Conservation (phyloP, 257 asterid species). For the Ilex aquifolium region DNA sequence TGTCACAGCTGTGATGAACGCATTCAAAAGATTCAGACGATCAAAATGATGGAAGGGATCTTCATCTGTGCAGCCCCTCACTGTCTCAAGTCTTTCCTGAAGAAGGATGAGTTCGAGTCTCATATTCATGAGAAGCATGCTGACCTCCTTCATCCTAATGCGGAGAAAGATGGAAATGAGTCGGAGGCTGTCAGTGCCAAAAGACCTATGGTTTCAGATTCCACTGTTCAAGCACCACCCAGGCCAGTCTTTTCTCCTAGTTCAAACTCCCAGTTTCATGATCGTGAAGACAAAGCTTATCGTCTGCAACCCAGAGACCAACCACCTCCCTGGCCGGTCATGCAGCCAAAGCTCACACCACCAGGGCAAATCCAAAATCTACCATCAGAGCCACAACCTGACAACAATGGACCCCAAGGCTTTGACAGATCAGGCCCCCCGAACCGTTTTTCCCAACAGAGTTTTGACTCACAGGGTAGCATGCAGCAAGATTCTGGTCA, state of each 20-base stretch:
- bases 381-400: conserved; percentile 53
- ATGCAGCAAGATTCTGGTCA: conserved; percentile 47
- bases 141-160: conserved; percentile 51
- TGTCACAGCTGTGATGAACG: conserved; percentile 77
- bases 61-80: conserved; percentile 84
- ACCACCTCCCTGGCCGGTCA: conserved; percentile 41
- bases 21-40: conserved; percentile 91
- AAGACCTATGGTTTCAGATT: conserved; percentile 70
- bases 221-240: conserved; percentile 86
- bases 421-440: conserved; percentile 51
- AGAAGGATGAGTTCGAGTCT: conserved; percentile 63
- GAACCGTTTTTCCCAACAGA: conserved; percentile 28
- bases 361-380: conserved; percentile 48
- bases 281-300: conserved; percentile 39
- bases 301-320: conserved; percentile 51
- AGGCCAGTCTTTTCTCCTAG: conserved; percentile 59
- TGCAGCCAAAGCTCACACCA: conserved; percentile 42
- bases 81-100: conserved; percentile 85
- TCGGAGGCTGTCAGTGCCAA: conserved; percentile 61
- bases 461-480: conserved; percentile 48
- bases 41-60: conserved; percentile 90
- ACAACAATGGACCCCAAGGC: conserved; percentile 41
- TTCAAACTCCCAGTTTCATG: conserved; percentile 54
- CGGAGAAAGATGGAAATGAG: conserved; percentile 60
- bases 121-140: conserved; percentile 61